These are phyloP conservation scores for Ziziphus jujuba DNA, from an alignment of 306 rosid genomes.

Conservation along the genomic window DNA sequence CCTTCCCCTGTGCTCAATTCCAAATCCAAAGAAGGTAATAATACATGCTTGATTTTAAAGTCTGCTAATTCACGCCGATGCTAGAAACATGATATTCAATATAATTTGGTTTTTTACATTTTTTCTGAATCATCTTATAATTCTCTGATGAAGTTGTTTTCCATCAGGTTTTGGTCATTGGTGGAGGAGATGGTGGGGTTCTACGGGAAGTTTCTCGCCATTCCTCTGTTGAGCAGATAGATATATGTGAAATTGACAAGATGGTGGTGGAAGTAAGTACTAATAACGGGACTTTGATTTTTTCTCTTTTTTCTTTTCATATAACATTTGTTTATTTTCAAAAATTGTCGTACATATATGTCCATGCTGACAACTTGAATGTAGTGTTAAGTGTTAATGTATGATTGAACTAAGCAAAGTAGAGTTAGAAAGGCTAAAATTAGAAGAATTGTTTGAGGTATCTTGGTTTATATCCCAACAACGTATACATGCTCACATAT, in stretches of 20 bases:
- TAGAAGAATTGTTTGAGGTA: no score
- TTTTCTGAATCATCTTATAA: constrained; percentile 3
- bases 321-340: not conserved
- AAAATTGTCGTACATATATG: not conserved
- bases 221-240: constrained; percentile 76
- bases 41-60: not conserved
- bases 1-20: constrained; percentile 94
- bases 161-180: constrained; percentile 89
- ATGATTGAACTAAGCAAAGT: no score
- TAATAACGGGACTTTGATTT: not conserved
- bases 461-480: not conserved
- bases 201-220: constrained; percentile 94
- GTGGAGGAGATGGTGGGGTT: constrained; percentile 99
- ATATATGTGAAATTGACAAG: constrained; percentile 96
- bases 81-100: not conserved
- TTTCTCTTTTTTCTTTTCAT: not conserved
- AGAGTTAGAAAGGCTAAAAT: no score
- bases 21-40: constrained; percentile 81
- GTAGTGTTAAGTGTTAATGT: not conserved
- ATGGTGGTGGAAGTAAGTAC: constrained; percentile 90
- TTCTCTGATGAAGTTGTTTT: constrained; percentile 22
- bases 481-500: not conserved
- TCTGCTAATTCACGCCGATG: not conserved
- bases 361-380: not conserved
- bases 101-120: not conserved